A percentile compares a stretch with the other conserved stretches of the same genome.
These are phyloP conservation scores for Ajuga chamaepitys DNA, from an alignment of 257 asterid species.

Conservation along the genomic window DNA sequence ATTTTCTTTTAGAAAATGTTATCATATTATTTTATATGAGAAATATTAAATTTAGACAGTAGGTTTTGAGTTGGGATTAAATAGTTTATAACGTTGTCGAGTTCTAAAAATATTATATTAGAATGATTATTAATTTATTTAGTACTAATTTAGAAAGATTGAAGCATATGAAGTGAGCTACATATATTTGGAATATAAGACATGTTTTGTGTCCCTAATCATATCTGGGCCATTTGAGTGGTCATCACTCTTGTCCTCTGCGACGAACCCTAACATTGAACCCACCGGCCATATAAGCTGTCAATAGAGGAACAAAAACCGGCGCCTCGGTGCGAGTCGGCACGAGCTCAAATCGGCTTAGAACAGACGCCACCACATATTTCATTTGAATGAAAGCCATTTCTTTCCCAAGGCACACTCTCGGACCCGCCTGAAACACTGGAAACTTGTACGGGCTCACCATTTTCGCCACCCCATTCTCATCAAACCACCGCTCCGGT, in stretches of 20 bases:
- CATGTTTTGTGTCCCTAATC: no score
- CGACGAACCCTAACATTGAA: constrained; percentile 39
- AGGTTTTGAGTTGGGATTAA: no score
- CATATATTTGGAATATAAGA: no score
- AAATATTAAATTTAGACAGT: no score
- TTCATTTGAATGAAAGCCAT: constrained; percentile 85
- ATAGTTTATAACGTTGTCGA: no score
- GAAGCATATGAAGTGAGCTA: no score
- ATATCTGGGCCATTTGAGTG: no score
- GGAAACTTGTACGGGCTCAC: constrained; percentile 60
- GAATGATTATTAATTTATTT: no score
- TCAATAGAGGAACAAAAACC: constrained; percentile 43
- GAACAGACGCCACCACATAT: constrained; percentile 48
- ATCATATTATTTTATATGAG: no score
- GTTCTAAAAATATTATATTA: no score
- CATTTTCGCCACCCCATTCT: constrained; percentile 15
- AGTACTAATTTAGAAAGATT: no score
- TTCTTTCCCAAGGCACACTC: constrained; percentile 78
- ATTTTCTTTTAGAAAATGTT: no score
- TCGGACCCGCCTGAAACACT: constrained; percentile 82
- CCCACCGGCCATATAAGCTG: constrained; percentile 66
- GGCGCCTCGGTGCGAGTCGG: constrained; percentile 33
- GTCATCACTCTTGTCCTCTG: constrained; percentile 4
- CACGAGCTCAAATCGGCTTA: constrained; percentile 37
- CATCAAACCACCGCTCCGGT: constrained; percentile 62